Percentiles rank a stretch among this genome's conserved stretches.
These are phyloP conservation scores for Cucumis variabilis DNA, from an alignment of 331 rosid genomes.

Conservation along the genomic window DNA sequence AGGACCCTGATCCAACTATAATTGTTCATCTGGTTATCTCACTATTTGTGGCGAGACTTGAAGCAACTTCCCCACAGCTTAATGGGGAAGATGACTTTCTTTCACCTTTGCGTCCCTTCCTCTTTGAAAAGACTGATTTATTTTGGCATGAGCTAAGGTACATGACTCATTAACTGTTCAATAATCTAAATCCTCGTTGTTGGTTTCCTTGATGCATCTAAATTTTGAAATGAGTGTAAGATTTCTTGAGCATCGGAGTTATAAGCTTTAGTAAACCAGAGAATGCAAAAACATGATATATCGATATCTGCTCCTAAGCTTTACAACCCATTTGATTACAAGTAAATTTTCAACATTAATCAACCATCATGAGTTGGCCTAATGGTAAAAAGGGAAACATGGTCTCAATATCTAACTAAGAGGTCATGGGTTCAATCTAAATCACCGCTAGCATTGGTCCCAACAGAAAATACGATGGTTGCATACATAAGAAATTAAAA, in stretches of 20 bases:
- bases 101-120: conserved; percentile 47
- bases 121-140: conserved; percentile 43
- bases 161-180: neutral
- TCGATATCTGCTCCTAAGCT: neutral
- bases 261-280: neutral
- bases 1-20: conserved; percentile 57
- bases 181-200: neutral
- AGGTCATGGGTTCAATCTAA: no score
- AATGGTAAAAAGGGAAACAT: no score
- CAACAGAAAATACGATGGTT: neutral
- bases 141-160: conserved; percentile 76
- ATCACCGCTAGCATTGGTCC: neutral
- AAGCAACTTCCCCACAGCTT: conserved; percentile 40
- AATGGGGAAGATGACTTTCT: conserved; percentile 41
- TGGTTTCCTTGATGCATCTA: neutral
- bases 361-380: no score
- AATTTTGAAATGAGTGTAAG: conserved; percentile 5
- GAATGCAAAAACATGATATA: neutral
- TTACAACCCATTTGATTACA: neutral
- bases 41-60: conserved; percentile 50
- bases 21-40: conserved; percentile 62
- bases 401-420: no score
- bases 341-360: neutral
- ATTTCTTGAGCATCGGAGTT: neutral
- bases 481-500: neutral